Base-by-base conservation (phyloP, 495 filamentous ascomycete species). In the Penicillium goetzii region DNA sequence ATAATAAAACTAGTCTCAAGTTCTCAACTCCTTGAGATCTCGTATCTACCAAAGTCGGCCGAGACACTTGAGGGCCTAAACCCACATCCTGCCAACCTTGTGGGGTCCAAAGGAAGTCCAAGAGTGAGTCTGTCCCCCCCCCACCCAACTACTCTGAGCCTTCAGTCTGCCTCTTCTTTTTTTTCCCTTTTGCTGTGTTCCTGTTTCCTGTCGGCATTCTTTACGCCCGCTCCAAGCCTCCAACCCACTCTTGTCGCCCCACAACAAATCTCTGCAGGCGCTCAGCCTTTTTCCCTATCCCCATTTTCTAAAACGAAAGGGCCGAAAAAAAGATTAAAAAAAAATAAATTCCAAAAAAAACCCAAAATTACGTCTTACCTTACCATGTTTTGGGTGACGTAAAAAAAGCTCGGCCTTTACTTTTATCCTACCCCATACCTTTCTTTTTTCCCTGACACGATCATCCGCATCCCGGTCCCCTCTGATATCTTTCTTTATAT, bases 361-460 rank as follows among this genome's bases (percentile, higher is more conserved):
- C 7, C 19, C 11, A 62, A 64, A 51, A 68, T 55, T 59, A 59
- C 58, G 57, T 28, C 62, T 72, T 66, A 66, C 60, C 65, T 56
- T 64, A 61, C 30, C 26, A 23, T 19, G 28, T 53, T 68, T 68
- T 72, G 49, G 63, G 70, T 70, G 70, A 70, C 70, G 70, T 72
- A 70, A 72, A 69, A 68, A 68, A 68, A 64, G 67, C 68, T 71
- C 68, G 68, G 70, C 60, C 63, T 55, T 59, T 64, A 70, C 61
- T 32, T 32, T 32, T 65, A 64, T 68, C 62, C 68, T 72, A 70
- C 68, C 68, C 70, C 68, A 69, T 73, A 73, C 58, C 63, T 53
- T 17, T 53, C 26, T 32, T 33, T 52, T 51, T 52, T 30, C 28
- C 49, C 25, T 28, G 23, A 25, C 47, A 21, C 68, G 63, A 64